Evolutionary conservation across 1,139 yeast species (phyloP).

Genomic region (Geotrichum candidum): DNA sequence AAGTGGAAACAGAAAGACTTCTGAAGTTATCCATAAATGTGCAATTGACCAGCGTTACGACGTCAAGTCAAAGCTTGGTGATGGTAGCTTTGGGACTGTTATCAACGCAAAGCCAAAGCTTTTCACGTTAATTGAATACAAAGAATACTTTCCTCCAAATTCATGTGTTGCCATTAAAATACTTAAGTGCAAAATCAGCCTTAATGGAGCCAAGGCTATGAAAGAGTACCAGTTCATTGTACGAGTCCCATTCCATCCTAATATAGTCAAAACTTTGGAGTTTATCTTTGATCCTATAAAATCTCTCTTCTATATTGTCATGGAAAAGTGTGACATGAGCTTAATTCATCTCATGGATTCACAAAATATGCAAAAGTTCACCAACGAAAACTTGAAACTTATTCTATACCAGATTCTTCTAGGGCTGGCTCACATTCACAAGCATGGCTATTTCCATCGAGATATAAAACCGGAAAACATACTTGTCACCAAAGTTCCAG

Average conservation of each 20-base stretch:
- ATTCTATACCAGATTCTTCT: constrained; percentile 61
- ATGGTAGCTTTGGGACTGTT: constrained; percentile 76
- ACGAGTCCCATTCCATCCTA: constrained; percentile 63
- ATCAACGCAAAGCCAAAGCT: constrained; percentile 42
- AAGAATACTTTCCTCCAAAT: constrained; percentile 7
- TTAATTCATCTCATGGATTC: constrained; percentile 48
- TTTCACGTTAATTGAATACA: neutral
- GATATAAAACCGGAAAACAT: constrained; percentile 93
- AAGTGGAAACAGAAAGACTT: neutral
- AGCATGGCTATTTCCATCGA: constrained; percentile 69
- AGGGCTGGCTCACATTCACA: constrained; percentile 80
- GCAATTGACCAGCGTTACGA: constrained; percentile 41
- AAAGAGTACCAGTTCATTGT: constrained; percentile 73
- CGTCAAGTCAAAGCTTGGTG: constrained; percentile 52
- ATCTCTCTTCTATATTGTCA: constrained; percentile 65
- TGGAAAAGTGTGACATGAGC: constrained; percentile 85
- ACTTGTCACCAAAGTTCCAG: constrained; percentile 43
- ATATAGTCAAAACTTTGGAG: constrained; percentile 69
- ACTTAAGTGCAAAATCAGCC: constrained; percentile 51
- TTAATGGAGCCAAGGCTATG: constrained; percentile 55
- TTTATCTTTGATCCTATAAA: constrained; percentile 61
- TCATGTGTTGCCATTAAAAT: constrained; percentile 71
- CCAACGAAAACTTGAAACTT: constrained; percentile 54
- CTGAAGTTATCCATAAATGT: constrained; percentile 20
- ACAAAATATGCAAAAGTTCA: constrained; percentile 47